Evolutionary conservation across 306 rosid genomes (phyloP).

Genomic region (Boehmeria nivea): DNA sequence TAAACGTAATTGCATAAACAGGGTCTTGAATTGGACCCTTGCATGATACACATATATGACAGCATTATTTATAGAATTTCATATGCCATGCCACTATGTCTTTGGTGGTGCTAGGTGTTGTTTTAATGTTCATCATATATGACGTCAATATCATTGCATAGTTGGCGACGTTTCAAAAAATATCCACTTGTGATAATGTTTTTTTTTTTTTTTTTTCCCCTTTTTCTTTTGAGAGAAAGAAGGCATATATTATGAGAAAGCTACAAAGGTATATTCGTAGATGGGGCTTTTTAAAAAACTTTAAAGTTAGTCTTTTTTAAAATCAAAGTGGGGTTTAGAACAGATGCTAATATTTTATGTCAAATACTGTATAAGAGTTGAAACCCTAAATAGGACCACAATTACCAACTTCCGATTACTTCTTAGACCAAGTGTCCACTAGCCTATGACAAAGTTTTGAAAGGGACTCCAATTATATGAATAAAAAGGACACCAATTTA

Average conservation of each 20-base stretch:
- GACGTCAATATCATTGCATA: background rate
- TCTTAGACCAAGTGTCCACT: conserved; percentile 17
- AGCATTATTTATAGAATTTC: no score
- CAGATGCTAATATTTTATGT: background rate
- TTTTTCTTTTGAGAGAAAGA: background rate
- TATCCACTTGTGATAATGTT: background rate
- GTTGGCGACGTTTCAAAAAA: background rate
- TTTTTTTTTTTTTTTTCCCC: background rate
- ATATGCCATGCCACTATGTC: no score
- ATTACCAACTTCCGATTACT: conserved; percentile 34
- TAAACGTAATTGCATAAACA: no score
- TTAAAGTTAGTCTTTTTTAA: conserved; percentile 13
- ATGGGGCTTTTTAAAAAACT: conserved; percentile 28
- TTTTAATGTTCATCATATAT: no score
- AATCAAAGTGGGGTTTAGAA: conserved; percentile 43
- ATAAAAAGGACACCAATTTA: no score
- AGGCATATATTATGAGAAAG: conserved; percentile 22
- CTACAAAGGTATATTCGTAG: conserved; percentile 41
- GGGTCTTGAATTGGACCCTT: no score
- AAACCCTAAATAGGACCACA: conserved; percentile 44
- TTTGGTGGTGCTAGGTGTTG: no score
- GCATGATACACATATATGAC: no score
- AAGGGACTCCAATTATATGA: conserved; percentile 1
- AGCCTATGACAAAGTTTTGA: background rate
- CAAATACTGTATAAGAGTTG: conserved; percentile 24